Evolutionary conservation across 257 asterid species (phyloP).

Genomic region (Marsdenia floribunda): DNA sequence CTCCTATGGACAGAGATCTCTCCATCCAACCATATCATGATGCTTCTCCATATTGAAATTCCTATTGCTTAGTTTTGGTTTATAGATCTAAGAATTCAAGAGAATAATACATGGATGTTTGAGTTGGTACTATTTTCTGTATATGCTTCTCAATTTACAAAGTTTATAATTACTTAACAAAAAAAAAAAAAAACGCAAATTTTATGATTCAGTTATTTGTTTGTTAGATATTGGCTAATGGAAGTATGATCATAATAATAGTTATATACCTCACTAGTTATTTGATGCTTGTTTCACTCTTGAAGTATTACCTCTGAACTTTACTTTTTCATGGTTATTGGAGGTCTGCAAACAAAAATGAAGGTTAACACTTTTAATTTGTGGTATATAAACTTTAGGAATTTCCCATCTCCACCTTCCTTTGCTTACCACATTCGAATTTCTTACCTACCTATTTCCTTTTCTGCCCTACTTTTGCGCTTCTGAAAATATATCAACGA

Average conservation of each 20-base stretch:
- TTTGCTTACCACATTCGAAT: background rate
- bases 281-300: background rate
- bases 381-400: background rate
- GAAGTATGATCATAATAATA: background rate
- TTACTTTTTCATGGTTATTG: background rate
- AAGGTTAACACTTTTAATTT: background rate
- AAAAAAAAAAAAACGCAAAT: too few species aligned
- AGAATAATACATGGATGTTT: background rate
- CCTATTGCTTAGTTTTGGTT: background rate
- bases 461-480: background rate
- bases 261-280: background rate
- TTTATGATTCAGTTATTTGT: background rate
- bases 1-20: background rate
- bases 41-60: background rate
- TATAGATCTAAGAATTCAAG: background rate
- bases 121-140: background rate
- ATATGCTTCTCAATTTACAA: background rate
- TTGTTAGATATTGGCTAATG: background rate
- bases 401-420: background rate
- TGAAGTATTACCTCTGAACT: background rate
- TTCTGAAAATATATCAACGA: background rate
- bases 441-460: background rate
- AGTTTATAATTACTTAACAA: too few species aligned
- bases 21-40: background rate
- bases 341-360: background rate